Evolutionary conservation across 805 yeast genomes (phyloP).

Genomic region (Yarrowia sp.): DNA sequence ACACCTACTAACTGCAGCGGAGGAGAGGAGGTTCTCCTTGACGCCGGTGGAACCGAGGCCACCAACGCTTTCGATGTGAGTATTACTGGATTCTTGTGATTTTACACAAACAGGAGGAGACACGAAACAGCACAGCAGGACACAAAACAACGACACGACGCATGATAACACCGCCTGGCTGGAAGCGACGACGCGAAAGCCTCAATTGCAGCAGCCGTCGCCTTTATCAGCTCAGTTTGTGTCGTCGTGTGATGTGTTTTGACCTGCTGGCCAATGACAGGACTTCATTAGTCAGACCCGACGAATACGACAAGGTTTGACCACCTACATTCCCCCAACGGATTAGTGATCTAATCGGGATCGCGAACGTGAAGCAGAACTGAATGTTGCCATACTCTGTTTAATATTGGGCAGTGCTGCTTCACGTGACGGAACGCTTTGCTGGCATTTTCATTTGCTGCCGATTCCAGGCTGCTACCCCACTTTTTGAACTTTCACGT

Average conservation of each 20-base stretch:
- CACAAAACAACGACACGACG: neutral
- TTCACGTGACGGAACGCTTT: too few relatives aligned
- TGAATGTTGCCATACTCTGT: too few relatives aligned
- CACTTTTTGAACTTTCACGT: constrained; percentile 22
- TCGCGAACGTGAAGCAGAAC: too few relatives aligned
- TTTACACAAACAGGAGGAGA: neutral
- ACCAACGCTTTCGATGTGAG: constrained; percentile 55
- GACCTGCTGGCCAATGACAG: constrained; percentile 48
- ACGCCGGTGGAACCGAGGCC: constrained; percentile 80
- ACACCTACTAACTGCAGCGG: constrained; percentile 44
- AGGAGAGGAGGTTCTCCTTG: constrained; percentile 77
- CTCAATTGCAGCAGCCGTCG: neutral
- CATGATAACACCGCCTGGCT: neutral
- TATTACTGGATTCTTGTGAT: neutral
- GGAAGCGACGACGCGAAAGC: too few relatives aligned
- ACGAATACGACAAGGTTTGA: constrained; percentile 23
- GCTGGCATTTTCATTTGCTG: neutral
- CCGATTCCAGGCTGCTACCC: constrained; percentile 6
- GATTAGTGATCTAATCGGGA: neutral
- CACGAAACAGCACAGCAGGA: neutral
- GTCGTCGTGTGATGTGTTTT: constrained; percentile 30
- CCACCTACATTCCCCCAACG: neutral
- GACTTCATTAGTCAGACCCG: constrained; percentile 31
- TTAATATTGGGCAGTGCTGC: too few relatives aligned
- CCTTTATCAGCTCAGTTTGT: too few relatives aligned